phyloP scores from a whole-genome alignment of 257 asterid species.

The Scutellaria galericulata region DNA sequence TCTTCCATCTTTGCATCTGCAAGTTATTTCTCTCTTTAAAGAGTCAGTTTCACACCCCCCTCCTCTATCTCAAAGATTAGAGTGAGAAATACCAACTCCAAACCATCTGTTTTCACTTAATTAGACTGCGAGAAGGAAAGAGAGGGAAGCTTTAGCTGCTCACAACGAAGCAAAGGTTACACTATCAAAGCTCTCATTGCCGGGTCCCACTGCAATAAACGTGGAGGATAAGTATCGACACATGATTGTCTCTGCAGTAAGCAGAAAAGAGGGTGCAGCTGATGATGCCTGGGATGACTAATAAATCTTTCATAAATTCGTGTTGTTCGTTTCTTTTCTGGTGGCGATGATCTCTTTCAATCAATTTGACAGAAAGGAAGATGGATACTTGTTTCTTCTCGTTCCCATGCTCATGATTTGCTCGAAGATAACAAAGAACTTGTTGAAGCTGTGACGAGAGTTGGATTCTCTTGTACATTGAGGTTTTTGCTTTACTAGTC shows the following conservation, averaged over 20 bases:
- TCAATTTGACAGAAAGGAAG: constrained; percentile 17
- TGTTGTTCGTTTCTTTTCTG: constrained; percentile 13
- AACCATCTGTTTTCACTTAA: not conserved
- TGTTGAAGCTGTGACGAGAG: constrained; percentile 23
- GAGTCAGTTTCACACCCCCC: not conserved
- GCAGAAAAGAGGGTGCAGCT: constrained; percentile 70
- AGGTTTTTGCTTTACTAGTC: constrained; percentile 18
- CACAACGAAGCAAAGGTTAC: constrained; percentile 59
- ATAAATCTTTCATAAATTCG: not conserved
- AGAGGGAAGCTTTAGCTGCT: constrained; percentile 80
- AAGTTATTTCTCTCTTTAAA: not conserved
- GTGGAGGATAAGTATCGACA: constrained; percentile 81
- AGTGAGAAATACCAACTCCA: constrained; percentile 8
- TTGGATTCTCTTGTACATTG: constrained; percentile 38
- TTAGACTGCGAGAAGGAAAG: constrained; percentile 82
- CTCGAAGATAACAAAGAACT: constrained; percentile 17
- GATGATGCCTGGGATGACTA: constrained; percentile 90
- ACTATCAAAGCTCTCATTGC: constrained; percentile 53
- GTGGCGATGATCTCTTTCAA: constrained; percentile 1
- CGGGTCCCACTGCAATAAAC: constrained; percentile 52
- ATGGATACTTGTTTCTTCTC: not conserved
- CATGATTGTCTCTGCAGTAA: constrained; percentile 64
- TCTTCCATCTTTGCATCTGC: constrained; percentile 11
- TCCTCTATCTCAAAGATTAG: not conserved
- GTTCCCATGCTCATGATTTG: not conserved